A percentile compares a stretch with the other conserved stretches of the same genome.
Evolutionary conservation across 2,329 filamentous ascomycete genomes (phyloP).

Genomic region (Pseudopyricularia javanii): DNA sequence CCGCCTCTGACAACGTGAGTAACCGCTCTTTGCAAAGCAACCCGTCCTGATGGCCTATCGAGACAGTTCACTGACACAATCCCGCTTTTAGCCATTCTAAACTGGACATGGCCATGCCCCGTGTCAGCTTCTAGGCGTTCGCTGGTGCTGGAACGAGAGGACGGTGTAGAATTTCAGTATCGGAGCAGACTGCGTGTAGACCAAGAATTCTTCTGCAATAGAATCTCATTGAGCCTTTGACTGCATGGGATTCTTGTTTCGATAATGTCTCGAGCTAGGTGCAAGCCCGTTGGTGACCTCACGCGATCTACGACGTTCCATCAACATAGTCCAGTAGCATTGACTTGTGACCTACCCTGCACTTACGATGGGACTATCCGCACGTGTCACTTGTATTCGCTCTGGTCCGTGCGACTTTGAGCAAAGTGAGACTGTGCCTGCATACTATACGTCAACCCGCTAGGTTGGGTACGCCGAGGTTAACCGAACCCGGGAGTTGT

Average conservation of each 20-base stretch:
- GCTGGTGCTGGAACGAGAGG: background rate
- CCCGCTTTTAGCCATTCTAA: slow-evolving; percentile 8
- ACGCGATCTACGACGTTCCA: too few relatives aligned
- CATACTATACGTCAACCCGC: background rate
- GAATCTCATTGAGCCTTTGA: background rate
- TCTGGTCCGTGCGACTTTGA: background rate
- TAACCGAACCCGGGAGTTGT: background rate
- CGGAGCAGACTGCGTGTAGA: background rate
- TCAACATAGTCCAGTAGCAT: background rate
- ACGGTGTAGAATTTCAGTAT: background rate
- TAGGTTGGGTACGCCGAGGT: background rate
- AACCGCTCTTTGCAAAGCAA: too few relatives aligned
- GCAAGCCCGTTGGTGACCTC: too few relatives aligned
- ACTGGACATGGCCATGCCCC: background rate
- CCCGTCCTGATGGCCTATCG: background rate
- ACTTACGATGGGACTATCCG: background rate
- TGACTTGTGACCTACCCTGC: background rate
- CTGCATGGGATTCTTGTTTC: too few relatives aligned
- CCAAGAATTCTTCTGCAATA: background rate
- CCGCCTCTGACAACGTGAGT: slow-evolving; percentile 52
- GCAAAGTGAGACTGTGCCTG: background rate
- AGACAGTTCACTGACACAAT: background rate
- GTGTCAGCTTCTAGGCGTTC: background rate
- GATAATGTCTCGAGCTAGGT: too few relatives aligned
- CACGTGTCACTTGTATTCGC: background rate